Base-by-base conservation (phyloP, 1,139 yeast species). In the Yamadazyma mexicana region DNA sequence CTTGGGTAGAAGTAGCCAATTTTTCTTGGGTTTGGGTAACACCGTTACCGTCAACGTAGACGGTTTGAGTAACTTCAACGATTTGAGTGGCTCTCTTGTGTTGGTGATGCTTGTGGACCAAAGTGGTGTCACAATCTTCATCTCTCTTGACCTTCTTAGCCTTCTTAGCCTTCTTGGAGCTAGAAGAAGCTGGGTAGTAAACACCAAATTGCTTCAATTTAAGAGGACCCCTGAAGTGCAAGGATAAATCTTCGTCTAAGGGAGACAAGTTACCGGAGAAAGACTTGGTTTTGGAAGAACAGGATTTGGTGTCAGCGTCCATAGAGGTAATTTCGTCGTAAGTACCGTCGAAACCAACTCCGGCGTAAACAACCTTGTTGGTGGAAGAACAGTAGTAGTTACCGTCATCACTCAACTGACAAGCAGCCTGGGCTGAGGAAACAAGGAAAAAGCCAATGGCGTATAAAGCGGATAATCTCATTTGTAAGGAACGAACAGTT, bases 301-400 rank as follows among this genome's bases (percentile, higher is more conserved):
- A 83, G 14, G 62, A 47, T 26, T 77, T 80, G 32, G 62, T 56
- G 40, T 74, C 75, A 52, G 77, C 62, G 27, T 44, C 47, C 63
- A 71, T 69, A 24, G 69, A 64, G 53, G 77, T 74, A 40, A 86
- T 87, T 35, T 81, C 81, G 44, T 63, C 64, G 62, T 77, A 86
- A 35, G 75, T 61, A 34, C 94, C 94, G 9, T 76, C 65, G 55
- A 71, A 85, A 3, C 94, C 94, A 35, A 84, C 76, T 48, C 80
- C 79, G 40, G 72, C 54, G 72, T 86, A 92, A 45, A 73, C 68
- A 49, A 91, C 76, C 50, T 87, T 88, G 46, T 67, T 56, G 44
- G 88, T 86, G 48, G 78, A 62, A 48, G 76, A 65, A 68, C 97
- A 88, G 77, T 84, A 89, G 73, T 83, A 86, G 75, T 87, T 88